Evolutionary conservation across 441 rosid species (phyloP).

Genomic region (Corymbia citriodora): DNA sequence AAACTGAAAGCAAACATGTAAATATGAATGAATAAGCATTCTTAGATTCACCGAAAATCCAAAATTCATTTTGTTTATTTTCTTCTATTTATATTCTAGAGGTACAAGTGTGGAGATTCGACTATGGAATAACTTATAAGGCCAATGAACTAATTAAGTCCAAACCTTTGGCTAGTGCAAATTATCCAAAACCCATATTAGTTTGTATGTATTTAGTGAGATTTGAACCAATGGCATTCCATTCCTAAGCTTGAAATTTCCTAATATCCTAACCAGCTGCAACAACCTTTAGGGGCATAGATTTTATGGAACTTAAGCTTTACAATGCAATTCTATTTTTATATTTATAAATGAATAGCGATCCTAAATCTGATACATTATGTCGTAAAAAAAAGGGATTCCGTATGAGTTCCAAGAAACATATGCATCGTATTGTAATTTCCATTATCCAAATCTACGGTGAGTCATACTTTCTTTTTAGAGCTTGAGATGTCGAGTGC

Average conservation of each 20-base stretch:
- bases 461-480: neutral
- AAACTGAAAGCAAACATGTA: neutral
- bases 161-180: neutral
- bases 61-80: neutral
- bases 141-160: neutral
- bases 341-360: neutral
- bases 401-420: neutral
- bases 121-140: neutral
- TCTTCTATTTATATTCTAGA: neutral
- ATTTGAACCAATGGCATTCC: neutral
- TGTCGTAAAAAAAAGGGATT: accelerated
- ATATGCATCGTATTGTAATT: neutral
- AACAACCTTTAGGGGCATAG: neutral
- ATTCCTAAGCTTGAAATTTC: neutral
- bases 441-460: neutral
- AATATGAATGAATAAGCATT: neutral
- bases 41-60: accelerated
- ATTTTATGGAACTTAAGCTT: neutral
- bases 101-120: neutral
- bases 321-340: neutral
- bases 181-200: accelerated
- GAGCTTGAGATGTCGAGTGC: neutral
- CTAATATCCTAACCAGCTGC: neutral
- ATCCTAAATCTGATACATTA: neutral
- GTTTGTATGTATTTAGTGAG: neutral